Evolutionary conservation across 2,329 filamentous ascomycete species (phyloP).

Genomic region (Cladosporium sp.): DNA sequence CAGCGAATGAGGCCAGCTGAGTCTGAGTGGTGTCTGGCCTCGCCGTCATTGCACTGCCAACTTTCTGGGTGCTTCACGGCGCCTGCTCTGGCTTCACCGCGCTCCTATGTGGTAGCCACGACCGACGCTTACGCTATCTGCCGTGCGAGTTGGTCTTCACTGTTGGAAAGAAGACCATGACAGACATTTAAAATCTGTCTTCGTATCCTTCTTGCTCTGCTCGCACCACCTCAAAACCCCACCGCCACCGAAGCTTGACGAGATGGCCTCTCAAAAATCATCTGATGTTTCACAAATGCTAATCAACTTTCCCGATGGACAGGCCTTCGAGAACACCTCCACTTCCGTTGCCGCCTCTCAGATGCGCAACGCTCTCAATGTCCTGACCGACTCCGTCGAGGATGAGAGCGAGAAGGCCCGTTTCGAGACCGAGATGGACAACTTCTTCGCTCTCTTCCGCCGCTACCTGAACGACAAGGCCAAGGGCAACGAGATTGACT

Average conservation of each 20-base stretch:
- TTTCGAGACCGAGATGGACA: constrained; percentile 99
- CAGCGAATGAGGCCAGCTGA: not conserved
- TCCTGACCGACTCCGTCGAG: constrained; percentile 82
- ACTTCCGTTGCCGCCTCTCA: constrained; percentile 96
- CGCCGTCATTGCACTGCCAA: not conserved
- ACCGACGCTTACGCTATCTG: not conserved
- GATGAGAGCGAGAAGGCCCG: constrained; percentile 73
- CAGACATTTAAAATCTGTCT: not conserved
- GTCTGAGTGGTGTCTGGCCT: not conserved
- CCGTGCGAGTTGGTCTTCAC: not conserved
- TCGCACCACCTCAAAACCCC: not conserved
- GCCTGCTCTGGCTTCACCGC: constrained; percentile 6
- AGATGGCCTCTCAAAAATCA: not conserved
- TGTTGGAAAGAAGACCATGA: not conserved
- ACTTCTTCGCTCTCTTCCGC: constrained; percentile 98
- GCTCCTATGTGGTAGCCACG: not conserved
- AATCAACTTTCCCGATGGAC: constrained; percentile 18
- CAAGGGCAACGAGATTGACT: constrained; percentile 93
- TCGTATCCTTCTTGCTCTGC: not conserved
- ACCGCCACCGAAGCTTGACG: not conserved
- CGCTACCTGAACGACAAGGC: constrained; percentile 98
- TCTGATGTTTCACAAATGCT: constrained; percentile 13
- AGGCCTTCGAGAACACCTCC: constrained; percentile 99
- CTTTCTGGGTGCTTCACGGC: not conserved
- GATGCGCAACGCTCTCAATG: constrained; percentile 97